These are phyloP conservation scores for Phlebiopsis gigantea DNA, from an alignment of 768 basidiomycete species.

Conservation along the genomic window DNA sequence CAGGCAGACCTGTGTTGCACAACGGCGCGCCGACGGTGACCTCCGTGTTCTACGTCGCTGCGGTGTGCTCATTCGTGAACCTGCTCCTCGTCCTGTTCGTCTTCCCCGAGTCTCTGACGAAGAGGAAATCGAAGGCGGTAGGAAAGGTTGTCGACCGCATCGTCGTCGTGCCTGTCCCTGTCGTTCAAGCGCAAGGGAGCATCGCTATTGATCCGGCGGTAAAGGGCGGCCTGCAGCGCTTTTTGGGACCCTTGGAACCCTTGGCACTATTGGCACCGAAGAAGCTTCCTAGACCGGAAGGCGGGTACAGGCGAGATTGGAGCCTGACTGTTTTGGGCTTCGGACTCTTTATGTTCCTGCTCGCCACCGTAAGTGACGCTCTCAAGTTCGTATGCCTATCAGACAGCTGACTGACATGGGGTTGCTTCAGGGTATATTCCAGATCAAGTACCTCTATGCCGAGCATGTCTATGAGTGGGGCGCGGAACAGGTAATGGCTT, in stretches of 20 bases:
- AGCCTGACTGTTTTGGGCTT: conserved; percentile 66
- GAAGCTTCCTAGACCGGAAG: conserved; percentile 34
- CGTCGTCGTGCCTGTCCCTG: conserved; percentile 28
- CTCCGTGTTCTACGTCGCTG: conserved; percentile 50
- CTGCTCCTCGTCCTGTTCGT: conserved; percentile 57
- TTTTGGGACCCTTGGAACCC: conserved; percentile 62
- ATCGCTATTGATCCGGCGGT: not conserved
- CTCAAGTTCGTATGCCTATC: not conserved
- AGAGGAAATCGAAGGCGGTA: conserved; percentile 37
- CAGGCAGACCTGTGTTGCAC: conserved; percentile 14
- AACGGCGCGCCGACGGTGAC: conserved; percentile 36
- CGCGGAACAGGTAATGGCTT: conserved; percentile 42
- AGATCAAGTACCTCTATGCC: conserved; percentile 75
- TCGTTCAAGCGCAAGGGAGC: not conserved
- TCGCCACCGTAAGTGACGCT: conserved; percentile 50
- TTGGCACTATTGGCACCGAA: conserved; percentile 67
- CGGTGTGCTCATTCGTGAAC: conserved; percentile 39
- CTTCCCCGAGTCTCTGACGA: conserved; percentile 41
- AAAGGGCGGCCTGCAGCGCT: conserved; percentile 25
- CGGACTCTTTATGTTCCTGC: conserved; percentile 56
- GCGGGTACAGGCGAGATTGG: conserved; percentile 52
- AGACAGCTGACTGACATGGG: not conserved
- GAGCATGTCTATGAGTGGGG: conserved; percentile 69
- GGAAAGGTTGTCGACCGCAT: conserved; percentile 6
- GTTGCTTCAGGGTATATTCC: conserved; percentile 52